Conservation (phyloP, 1,284 basidiomycete genomes). For the Ceratobasidium sp. region DNA sequence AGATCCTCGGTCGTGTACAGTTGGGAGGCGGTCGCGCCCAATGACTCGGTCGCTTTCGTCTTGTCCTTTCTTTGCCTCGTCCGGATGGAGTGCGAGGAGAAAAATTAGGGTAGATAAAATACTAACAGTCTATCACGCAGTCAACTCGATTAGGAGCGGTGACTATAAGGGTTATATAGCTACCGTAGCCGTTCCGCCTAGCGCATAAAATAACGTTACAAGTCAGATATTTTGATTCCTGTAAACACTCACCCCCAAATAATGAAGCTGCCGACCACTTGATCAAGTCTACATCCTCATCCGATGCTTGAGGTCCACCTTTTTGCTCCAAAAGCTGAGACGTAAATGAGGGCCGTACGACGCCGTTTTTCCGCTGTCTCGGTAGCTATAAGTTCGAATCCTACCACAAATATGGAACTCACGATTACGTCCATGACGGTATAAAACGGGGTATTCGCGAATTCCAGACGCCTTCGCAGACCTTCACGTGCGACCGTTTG, state of each 20-base stretch:
- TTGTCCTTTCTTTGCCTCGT: constrained; percentile 40
- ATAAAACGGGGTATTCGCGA: constrained; percentile 28
- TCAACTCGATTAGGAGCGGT: not conserved
- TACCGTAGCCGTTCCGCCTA: constrained; percentile 35
- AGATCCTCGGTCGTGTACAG: constrained; percentile 21
- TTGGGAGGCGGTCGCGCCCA: constrained; percentile 39
- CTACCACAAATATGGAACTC: not conserved
- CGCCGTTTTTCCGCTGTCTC: not conserved
- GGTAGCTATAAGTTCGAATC: too few relatives aligned
- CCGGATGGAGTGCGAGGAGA: constrained; percentile 44
- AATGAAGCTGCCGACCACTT: constrained; percentile 39
- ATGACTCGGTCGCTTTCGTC: constrained; percentile 45
- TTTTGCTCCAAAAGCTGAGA: constrained; percentile 33
- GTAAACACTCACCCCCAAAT: constrained; percentile 31
- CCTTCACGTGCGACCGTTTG: constrained; percentile 14
- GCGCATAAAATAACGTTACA: not conserved
- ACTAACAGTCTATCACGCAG: constrained; percentile 25
- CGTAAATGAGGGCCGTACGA: constrained; percentile 11
- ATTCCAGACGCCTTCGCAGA: constrained; percentile 21
- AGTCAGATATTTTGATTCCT: not conserved
- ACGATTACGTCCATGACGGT: constrained; percentile 20
- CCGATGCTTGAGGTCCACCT: constrained; percentile 16
- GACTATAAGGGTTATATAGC: not conserved
- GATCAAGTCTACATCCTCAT: constrained; percentile 31
- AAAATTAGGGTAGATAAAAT: constrained; percentile 53